Evolutionary conservation across 2,329 filamentous ascomycete species (phyloP).

Genomic region (Beauveria brongniartii): DNA sequence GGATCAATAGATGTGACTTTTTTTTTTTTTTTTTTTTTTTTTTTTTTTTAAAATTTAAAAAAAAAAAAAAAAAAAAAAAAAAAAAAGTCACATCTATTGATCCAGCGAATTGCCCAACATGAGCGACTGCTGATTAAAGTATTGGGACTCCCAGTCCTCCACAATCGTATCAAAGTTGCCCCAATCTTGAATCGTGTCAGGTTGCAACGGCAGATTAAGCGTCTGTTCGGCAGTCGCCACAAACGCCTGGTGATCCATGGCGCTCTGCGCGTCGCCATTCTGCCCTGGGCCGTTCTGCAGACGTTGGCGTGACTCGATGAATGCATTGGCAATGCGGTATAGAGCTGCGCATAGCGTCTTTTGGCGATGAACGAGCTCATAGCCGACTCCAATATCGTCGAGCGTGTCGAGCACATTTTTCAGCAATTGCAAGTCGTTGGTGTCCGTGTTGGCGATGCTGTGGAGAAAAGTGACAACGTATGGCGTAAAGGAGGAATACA

Average conservation of each 20-base stretch:
- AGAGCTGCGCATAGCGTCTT: slow-evolving; percentile 5
- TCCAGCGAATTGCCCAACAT: slow-evolving; percentile 5
- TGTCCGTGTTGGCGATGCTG: slow-evolving; percentile 13
- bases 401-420: slow-evolving; percentile 8
- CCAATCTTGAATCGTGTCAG: slow-evolving; percentile 3
- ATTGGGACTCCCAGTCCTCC: slow-evolving; percentile 9
- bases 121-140: slow-evolving; percentile 9
- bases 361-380: slow-evolving; percentile 4
- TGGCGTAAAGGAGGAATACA: slow-evolving; percentile 17
- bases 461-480: slow-evolving; percentile 17
- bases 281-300: not conserved
- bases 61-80: too few relatives aligned
- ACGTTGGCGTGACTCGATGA: not conserved
- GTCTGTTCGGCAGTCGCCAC: not conserved
- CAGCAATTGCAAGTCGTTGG: slow-evolving; percentile 10
- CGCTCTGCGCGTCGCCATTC: not conserved
- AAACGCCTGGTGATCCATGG: not conserved
- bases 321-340: slow-evolving; percentile 4
- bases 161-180: slow-evolving; percentile 9
- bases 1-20: too few relatives aligned
- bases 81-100: not conserved
- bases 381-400: not conserved
- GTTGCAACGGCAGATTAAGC: slow-evolving; percentile 4
- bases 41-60: too few relatives aligned
- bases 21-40: too few relatives aligned